Evolutionary conservation across 495 filamentous ascomycete species (phyloP), one percentile per base, ranked within the genome.

Genomic region (Terfezia boudieri): DNA sequence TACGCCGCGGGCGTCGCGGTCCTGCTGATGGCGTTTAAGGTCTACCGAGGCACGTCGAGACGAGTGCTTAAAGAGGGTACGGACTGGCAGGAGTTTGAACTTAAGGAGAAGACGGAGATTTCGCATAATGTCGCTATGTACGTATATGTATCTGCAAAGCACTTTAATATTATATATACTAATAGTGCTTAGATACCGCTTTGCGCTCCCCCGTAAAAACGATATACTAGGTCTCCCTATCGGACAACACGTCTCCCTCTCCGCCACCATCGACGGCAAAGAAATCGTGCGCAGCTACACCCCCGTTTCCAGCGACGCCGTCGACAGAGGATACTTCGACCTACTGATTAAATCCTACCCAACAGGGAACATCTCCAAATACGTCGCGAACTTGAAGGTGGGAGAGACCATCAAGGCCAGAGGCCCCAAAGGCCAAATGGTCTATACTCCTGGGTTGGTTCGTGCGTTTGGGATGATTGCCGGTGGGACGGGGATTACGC

Each of bases 51-150:
- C 38, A 67, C 76, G 58, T 73, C 79, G 41, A 74, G 79, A 61
- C 87, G 84, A 69, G 80, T 87, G 57, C 76, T 98, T 64, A 90
- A 86, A 70, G 86, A 86, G 9, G 78, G 80, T 60, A 7, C 12
- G 2, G 73, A 74, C 43, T 95, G 88, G 75, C 89, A 94, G 67
- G 71, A 90, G 36, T 95, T 94, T 67, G 76, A 79, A 59, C 76
- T 96, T 54, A 82, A 81, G 67, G 83, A 94, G 67, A 94, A 89
- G 74, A 95, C 78, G 37, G 75, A 84, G 55, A 79, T 94, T 68
- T 93, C 89, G 20, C 89, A 94, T 76, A 96, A 95, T 75, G 89
- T 94, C 54, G 84, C 87, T 66, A 94, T 98, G 79, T 84, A 68
- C 53, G 75, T 56, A 12, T 9, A 38, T 36, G 38, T 17, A 32